phyloP scores from a whole-genome alignment of 75 land plant genomes.

The Isoetes taiwanensis region DNA sequence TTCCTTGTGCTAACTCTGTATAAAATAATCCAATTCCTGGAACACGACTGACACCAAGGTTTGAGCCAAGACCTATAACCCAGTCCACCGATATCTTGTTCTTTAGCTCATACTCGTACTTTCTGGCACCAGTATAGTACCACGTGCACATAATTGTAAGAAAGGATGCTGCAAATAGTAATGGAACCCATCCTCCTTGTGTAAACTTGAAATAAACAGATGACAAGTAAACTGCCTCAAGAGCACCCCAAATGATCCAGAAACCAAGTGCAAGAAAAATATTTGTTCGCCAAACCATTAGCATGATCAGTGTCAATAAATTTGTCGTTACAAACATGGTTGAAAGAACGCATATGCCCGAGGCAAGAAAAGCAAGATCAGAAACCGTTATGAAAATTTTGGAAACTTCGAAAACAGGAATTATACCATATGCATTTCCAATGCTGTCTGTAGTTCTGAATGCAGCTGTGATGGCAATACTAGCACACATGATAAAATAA shows the following conservation, averaged over 20 bases:
- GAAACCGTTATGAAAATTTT: no score
- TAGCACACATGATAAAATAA: not conserved
- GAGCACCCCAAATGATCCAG: constrained; percentile 11
- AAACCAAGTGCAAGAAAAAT: constrained; percentile 5
- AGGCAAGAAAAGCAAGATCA: not conserved
- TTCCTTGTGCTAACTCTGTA: constrained; percentile 50
- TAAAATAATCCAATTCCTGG: constrained; percentile 52
- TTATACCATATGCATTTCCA: constrained; percentile 5
- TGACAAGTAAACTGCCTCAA: constrained; percentile 23
- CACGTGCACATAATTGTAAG: constrained; percentile 44
- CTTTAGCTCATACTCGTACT: constrained; percentile 30
- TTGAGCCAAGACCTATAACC: constrained; percentile 13
- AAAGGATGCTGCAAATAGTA: constrained; percentile 33
- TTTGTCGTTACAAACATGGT: constrained; percentile 23
- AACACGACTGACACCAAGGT: constrained; percentile 17
- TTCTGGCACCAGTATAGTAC: constrained; percentile 36
- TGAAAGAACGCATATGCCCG: constrained; percentile 26
- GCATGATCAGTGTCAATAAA: constrained; percentile 23
- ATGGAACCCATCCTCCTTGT: constrained; percentile 29
- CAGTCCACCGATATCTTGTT: constrained; percentile 30
- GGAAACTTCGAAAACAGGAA: no score
- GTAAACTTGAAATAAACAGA: constrained; percentile 25
- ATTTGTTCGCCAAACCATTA: constrained; percentile 29
- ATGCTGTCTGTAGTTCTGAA: not conserved
- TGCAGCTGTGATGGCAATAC: not conserved